These are phyloP conservation scores for Chenopodium suecicum DNA, from an alignment of 148 eudicot species.

Conservation along the genomic window DNA sequence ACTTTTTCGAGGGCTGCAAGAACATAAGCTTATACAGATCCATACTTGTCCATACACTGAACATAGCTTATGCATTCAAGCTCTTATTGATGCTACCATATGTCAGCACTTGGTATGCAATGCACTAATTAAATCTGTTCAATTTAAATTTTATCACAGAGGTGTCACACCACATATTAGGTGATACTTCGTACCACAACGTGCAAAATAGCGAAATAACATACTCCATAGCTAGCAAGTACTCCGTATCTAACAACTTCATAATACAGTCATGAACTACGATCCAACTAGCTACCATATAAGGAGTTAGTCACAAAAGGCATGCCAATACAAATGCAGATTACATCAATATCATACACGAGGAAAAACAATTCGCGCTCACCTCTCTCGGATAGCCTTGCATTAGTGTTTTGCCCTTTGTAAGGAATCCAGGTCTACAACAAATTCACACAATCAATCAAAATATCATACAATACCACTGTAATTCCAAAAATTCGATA, in stretches of 20 bases:
- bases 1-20: background rate
- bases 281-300: background rate
- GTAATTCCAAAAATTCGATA: background rate
- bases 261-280: background rate
- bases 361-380: constrained; percentile 17
- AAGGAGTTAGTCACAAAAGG: background rate
- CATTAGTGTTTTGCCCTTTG: constrained; percentile 78
- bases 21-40: background rate
- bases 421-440: constrained; percentile 90
- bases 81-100: background rate
- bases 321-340: background rate
- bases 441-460: constrained; percentile 9
- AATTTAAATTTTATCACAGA: background rate
- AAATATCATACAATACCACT: background rate
- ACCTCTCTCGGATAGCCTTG: constrained; percentile 89
- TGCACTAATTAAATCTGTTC: background rate
- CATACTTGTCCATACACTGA: background rate
- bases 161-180: background rate
- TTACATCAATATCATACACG: background rate
- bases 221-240: background rate
- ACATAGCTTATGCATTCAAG: background rate
- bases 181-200: background rate
- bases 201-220: background rate
- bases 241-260: background rate
- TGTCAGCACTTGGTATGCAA: background rate